Evolutionary conservation across 164 flowering plant species (phyloP).

Genomic region (Malania oleifera): DNA sequence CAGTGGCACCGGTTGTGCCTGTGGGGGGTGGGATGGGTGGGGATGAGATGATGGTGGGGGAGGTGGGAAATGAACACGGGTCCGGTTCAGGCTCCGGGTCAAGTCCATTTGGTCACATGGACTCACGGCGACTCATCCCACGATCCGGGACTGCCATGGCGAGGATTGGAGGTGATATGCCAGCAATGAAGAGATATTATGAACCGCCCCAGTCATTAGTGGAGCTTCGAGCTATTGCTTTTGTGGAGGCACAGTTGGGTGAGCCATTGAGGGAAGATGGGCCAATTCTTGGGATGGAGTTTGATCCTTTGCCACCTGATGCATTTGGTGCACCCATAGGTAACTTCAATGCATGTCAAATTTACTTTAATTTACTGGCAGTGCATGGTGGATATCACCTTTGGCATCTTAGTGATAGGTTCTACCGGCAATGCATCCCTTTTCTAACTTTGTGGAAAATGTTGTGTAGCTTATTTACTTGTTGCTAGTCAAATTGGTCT

Average conservation of each 20-base stretch:
- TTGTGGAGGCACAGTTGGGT: slow-evolving; percentile 85
- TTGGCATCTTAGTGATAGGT: background rate
- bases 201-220: slow-evolving; percentile 49
- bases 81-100: slow-evolving; percentile 50
- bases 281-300: slow-evolving; percentile 89
- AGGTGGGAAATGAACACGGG: slow-evolving; percentile 31
- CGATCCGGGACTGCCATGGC: slow-evolving; percentile 39
- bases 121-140: slow-evolving; percentile 22
- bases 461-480: background rate
- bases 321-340: slow-evolving; percentile 88
- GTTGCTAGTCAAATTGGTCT: background rate
- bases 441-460: background rate
- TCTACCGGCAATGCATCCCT: background rate
- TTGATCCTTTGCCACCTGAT: slow-evolving; percentile 88
- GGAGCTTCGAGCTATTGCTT: slow-evolving; percentile 67
- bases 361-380: background rate
- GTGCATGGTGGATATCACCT: background rate
- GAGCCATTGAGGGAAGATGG: slow-evolving; percentile 82
- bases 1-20: slow-evolving; percentile 11
- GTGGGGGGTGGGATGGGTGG: background rate
- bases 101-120: slow-evolving; percentile 36
- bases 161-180: slow-evolving; percentile 36
- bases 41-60: slow-evolving; percentile 18
- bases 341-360: slow-evolving; percentile 16
- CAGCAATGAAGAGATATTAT: slow-evolving; percentile 44